Conservation (phyloP, 768 basidiomycete species). For the Auriscalpium vulgare region DNA sequence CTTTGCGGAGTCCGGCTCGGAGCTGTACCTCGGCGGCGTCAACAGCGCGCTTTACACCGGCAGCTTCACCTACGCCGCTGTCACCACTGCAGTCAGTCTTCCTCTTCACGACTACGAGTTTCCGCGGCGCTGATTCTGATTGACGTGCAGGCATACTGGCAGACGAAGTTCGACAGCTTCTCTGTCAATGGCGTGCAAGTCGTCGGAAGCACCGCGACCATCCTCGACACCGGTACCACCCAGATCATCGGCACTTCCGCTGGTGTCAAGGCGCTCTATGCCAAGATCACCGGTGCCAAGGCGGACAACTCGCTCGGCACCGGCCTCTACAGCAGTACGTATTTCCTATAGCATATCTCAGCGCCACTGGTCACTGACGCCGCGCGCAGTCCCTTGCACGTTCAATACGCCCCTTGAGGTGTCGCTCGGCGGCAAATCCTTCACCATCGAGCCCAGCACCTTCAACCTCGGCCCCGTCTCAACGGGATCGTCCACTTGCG, state of each 20-base stretch:
- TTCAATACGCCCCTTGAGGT: no score
- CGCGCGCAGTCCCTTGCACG: no score
- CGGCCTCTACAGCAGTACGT: not conserved
- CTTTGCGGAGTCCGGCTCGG: constrained; percentile 26
- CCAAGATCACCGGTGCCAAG: constrained; percentile 7
- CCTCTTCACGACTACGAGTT: not conserved
- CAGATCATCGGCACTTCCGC: constrained; percentile 10
- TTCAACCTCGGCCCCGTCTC: no score
- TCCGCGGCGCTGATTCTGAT: not conserved
- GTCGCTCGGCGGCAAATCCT: no score
- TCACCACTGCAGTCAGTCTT: not conserved
- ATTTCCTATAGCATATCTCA: not conserved
- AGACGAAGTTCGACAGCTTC: constrained; percentile 8
- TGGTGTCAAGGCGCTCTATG: constrained; percentile 7
- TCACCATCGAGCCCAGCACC: no score
- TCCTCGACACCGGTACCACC: constrained; percentile 18
- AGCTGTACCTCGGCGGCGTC: constrained; percentile 7
- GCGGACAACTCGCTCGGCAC: not conserved
- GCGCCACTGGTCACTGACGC: no score
- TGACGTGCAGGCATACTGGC: constrained; percentile 14
- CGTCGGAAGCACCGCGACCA: not conserved
- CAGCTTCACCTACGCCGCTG: constrained; percentile 1
- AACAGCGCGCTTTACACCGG: not conserved
- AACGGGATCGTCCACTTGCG: no score
- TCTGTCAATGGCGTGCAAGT: not conserved